Evolutionary conservation across 257 asterid genomes (phyloP).

Genomic region (Paulownia fortunei): DNA sequence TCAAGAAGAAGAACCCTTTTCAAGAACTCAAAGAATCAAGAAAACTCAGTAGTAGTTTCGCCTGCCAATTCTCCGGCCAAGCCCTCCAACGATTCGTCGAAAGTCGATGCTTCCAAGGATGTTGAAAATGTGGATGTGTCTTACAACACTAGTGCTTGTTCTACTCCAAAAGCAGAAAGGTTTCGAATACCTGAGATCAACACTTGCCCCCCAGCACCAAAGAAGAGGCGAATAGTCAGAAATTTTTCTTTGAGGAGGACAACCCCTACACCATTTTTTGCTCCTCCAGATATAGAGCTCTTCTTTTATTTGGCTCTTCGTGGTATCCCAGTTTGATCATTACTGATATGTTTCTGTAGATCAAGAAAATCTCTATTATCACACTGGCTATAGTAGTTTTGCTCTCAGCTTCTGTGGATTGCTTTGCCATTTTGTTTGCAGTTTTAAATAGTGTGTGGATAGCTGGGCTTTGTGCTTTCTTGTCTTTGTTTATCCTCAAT

Average conservation of each 20-base stretch:
- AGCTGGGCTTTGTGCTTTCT: too few relatives aligned
- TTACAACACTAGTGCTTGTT: slow-evolving; percentile 41
- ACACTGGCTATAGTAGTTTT: neutral
- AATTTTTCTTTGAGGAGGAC: slow-evolving; percentile 37
- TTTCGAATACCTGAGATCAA: slow-evolving; percentile 64
- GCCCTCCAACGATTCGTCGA: neutral
- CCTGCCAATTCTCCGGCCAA: slow-evolving; percentile 39
- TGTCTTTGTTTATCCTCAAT: neutral
- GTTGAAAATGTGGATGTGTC: neutral
- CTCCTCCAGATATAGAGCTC: slow-evolving; percentile 75
- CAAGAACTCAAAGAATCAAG: slow-evolving; percentile 14
- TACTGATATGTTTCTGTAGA: slow-evolving; percentile 11
- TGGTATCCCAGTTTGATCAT: slow-evolving; percentile 53
- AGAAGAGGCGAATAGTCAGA: slow-evolving; percentile 50
- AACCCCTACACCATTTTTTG: slow-evolving; percentile 52
- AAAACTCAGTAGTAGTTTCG: slow-evolving; percentile 15
- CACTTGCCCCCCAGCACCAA: slow-evolving; percentile 90
- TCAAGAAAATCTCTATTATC: neutral
- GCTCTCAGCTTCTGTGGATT: slow-evolving; percentile 7
- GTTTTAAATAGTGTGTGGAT: slow-evolving; percentile 16
- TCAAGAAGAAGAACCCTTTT: slow-evolving; percentile 33
- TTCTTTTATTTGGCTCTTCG: slow-evolving; percentile 68
- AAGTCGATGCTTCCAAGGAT: slow-evolving; percentile 12
- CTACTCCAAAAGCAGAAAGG: slow-evolving; percentile 70
- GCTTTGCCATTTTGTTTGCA: neutral